Conservation (phyloP, 768 basidiomycete genomes). For the Serendipita sp. region DNA sequence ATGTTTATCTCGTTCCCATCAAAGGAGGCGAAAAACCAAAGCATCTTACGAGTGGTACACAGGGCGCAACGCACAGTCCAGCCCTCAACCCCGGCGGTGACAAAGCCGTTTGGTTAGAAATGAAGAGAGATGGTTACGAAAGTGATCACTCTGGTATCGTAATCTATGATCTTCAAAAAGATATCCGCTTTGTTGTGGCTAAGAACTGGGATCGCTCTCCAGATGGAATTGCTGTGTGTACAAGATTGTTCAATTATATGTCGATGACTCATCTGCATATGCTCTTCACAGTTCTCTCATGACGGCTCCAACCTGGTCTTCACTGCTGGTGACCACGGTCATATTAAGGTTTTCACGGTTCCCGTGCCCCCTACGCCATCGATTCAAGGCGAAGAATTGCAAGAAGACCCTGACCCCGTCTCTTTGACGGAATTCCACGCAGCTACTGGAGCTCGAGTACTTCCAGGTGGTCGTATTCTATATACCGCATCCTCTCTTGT, state of each 20-base stretch:
- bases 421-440: slow-evolving; percentile 42
- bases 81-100: slow-evolving; percentile 49
- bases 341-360: slow-evolving; percentile 55
- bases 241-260: neutral
- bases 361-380: slow-evolving; percentile 32
- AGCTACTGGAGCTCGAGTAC: slow-evolving; percentile 43
- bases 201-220: slow-evolving; percentile 79
- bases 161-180: slow-evolving; percentile 53
- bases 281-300: slow-evolving; percentile 44
- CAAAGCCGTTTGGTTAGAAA: slow-evolving; percentile 76
- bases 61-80: slow-evolving; percentile 69
- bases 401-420: slow-evolving; percentile 25
- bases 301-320: slow-evolving; percentile 55
- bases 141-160: slow-evolving; percentile 72
- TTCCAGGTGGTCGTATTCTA: slow-evolving; percentile 45
- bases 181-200: slow-evolving; percentile 57
- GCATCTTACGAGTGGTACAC: slow-evolving; percentile 67
- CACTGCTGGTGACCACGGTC: slow-evolving; percentile 63
- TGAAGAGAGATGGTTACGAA: slow-evolving; percentile 79
- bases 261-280: neutral
- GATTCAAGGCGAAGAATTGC: slow-evolving; percentile 30
- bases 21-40: slow-evolving; percentile 31
- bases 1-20: slow-evolving; percentile 61
- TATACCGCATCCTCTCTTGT: slow-evolving; percentile 61
- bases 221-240: slow-evolving; percentile 36